A percentile compares a stretch with the other conserved stretches of the same genome.
Conservation (phyloP, 2,329 filamentous ascomycete genomes). For the Trichophyton simii region DNA sequence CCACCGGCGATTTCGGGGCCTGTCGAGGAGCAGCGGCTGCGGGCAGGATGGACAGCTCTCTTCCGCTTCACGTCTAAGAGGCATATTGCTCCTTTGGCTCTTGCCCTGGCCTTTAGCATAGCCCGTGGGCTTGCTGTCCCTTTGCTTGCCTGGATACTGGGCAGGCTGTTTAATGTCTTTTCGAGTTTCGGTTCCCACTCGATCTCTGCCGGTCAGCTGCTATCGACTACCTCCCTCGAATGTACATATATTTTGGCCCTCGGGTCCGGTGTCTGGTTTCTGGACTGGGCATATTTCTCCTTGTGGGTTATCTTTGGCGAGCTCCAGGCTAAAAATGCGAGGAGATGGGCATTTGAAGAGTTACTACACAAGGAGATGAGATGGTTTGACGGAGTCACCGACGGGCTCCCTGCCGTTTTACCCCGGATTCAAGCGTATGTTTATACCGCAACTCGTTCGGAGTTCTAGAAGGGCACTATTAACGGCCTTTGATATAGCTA, state of each 20-base stretch:
- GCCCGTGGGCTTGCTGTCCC: slow-evolving; percentile 53
- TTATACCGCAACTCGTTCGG: background rate
- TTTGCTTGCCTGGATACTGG: slow-evolving; percentile 56
- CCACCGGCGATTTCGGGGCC: background rate
- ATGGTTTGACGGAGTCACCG: slow-evolving; percentile 67
- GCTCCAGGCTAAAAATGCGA: slow-evolving; percentile 56
- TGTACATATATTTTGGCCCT: slow-evolving; percentile 52
- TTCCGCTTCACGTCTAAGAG: slow-evolving; percentile 59
- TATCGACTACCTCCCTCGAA: slow-evolving; percentile 46
- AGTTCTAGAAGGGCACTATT: background rate
- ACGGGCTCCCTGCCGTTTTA: slow-evolving; percentile 61
- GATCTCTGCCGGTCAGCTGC: slow-evolving; percentile 39
- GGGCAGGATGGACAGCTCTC: slow-evolving; percentile 41
- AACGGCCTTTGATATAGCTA: slow-evolving; percentile 43
- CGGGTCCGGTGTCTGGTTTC: slow-evolving; percentile 53
- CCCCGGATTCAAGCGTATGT: slow-evolving; percentile 61
- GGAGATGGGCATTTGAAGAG: slow-evolving; percentile 52
- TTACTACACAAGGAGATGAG: slow-evolving; percentile 61
- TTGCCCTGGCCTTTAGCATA: slow-evolving; percentile 46
- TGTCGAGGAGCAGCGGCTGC: background rate
- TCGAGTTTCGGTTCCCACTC: slow-evolving; percentile 50
- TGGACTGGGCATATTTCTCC: slow-evolving; percentile 54
- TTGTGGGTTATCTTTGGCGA: slow-evolving; percentile 72
- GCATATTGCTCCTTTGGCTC: slow-evolving; percentile 44
- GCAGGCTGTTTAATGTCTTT: slow-evolving; percentile 61